Evolutionary conservation across 164 flowering plant species (phyloP).

Genomic region (Sedum album): DNA sequence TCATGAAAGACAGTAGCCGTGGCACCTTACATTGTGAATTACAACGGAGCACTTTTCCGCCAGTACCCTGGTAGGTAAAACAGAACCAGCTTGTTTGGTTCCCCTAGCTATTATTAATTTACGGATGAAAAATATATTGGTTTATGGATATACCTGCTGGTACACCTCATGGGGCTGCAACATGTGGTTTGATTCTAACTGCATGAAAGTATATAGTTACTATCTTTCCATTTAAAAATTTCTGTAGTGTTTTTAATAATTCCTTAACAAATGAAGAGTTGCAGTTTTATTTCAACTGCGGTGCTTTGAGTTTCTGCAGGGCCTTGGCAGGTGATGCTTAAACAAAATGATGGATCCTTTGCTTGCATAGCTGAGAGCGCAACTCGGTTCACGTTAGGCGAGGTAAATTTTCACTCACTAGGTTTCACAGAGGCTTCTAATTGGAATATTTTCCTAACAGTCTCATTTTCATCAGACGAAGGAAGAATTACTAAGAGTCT

Average conservation of each 20-base stretch:
- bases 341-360: conserved; percentile 80
- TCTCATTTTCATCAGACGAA: conserved; percentile 48
- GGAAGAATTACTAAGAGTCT: conserved; percentile 88
- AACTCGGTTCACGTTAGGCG: conserved; percentile 81
- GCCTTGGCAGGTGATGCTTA: conserved; percentile 99
- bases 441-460: background rate
- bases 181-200: background rate
- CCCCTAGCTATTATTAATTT: background rate
- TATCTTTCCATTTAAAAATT: background rate
- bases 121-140: background rate
- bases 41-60: conserved; percentile 90
- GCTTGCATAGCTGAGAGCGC: conserved; percentile 91
- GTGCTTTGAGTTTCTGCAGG: conserved; percentile 37
- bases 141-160: background rate
- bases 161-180: background rate
- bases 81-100: background rate
- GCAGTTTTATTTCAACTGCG: background rate
- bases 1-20: conserved; percentile 80
- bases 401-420: conserved; percentile 35
- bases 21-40: conserved; percentile 85
- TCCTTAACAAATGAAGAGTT: background rate
- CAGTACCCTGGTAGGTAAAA: conserved; percentile 75
- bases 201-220: background rate
- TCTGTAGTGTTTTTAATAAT: background rate
- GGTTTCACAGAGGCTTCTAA: background rate